phyloP scores from a whole-genome alignment of 495 filamentous ascomycete genomes.

The Bathelium albidoporum region DNA sequence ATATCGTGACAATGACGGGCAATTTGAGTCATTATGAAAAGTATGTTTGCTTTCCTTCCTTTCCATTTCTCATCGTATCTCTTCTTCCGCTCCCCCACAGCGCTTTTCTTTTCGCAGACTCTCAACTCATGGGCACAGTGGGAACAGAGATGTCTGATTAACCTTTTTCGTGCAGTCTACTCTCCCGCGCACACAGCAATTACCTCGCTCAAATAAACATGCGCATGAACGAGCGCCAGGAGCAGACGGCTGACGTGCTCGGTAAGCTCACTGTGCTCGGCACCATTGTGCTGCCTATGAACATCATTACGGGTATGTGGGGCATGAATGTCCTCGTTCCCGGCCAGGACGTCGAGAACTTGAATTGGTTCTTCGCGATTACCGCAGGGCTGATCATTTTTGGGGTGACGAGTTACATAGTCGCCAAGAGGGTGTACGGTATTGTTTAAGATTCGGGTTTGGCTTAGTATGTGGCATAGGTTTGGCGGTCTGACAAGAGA shows the following conservation, averaged over 20 bases:
- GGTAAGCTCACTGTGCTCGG: constrained; percentile 92
- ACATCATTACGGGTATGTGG: constrained; percentile 97
- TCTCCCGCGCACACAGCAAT: constrained; percentile 87
- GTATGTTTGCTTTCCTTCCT: constrained; percentile 39
- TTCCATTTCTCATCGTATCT: constrained; percentile 5
- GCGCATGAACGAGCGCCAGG: constrained; percentile 92
- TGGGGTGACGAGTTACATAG: constrained; percentile 62
- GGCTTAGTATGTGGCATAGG: neutral
- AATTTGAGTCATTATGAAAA: constrained; percentile 94
- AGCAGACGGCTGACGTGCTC: constrained; percentile 87
- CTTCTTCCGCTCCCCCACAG: constrained; percentile 7
- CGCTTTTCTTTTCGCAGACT: neutral
- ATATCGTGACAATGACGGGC: constrained; percentile 95
- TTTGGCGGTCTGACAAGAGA: neutral
- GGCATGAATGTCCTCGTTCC: constrained; percentile 94
- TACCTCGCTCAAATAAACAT: constrained; percentile 95
- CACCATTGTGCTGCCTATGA: constrained; percentile 95
- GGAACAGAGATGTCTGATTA: constrained; percentile 6
- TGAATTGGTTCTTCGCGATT: constrained; percentile 62
- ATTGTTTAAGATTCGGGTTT: constrained; percentile 39
- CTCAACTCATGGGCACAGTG: neutral
- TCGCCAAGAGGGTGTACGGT: constrained; percentile 71
- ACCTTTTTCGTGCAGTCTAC: constrained; percentile 51
- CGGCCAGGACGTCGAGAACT: constrained; percentile 60
- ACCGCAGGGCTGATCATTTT: constrained; percentile 67